These are phyloP conservation scores for Talaromyces ruber DNA, from an alignment of 495 filamentous ascomycete genomes.

Conservation along the genomic window DNA sequence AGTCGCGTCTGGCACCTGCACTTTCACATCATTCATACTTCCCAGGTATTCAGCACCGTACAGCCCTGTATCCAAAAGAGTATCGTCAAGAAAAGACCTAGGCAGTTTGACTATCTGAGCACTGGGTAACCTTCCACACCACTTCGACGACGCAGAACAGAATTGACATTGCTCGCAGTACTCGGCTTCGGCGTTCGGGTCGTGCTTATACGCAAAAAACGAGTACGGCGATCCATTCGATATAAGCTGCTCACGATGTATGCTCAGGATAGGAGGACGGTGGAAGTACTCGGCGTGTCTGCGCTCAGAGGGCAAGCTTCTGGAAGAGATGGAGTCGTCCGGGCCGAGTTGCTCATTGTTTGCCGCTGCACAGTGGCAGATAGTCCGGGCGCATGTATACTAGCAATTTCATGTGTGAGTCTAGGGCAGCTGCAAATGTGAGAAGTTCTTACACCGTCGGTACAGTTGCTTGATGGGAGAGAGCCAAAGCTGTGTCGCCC, in stretches of 20 bases:
- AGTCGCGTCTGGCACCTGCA: constrained; percentile 2
- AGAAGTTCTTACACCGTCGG: neutral
- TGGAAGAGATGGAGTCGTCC: neutral
- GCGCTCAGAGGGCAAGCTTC: constrained; percentile 4
- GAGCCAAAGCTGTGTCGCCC: constrained; percentile 1
- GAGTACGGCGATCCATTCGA: neutral
- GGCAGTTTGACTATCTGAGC: neutral
- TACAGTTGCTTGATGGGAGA: neutral
- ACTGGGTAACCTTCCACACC: constrained; percentile 4
- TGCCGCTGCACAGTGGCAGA: constrained; percentile 3
- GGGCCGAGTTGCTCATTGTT: neutral
- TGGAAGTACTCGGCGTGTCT: constrained; percentile 23
- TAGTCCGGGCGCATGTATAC: neutral
- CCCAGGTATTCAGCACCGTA: neutral
- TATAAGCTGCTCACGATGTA: neutral
- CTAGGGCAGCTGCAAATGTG: neutral
- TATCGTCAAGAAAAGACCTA: neutral
- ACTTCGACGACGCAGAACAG: neutral
- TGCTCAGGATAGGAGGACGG: constrained; percentile 21
- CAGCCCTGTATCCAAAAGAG: neutral
- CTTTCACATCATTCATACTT: neutral
- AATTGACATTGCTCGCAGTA: constrained; percentile 8
- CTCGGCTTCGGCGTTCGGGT: constrained; percentile 1
- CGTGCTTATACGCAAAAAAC: constrained; percentile 1
- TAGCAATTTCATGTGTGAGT: neutral